Base-by-base conservation (phyloP, 2,329 filamentous ascomycete species). In the Colletotrichum melonis region DNA sequence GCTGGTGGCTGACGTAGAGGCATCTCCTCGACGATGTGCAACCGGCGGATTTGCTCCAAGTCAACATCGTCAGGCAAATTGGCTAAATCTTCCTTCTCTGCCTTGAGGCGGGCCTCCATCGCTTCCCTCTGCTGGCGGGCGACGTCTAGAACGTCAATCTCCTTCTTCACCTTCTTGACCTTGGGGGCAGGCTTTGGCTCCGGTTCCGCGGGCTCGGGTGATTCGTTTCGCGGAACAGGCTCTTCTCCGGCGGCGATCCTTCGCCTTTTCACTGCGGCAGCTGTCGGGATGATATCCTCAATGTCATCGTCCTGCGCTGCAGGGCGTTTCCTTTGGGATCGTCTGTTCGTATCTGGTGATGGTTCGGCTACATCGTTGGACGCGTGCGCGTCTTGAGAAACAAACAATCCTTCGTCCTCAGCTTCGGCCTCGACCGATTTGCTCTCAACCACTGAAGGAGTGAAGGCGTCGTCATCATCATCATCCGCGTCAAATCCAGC, bases 21-120 rank as follows among this genome's bases (percentile, higher is more conserved):
- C 83, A 97, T 94, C 75, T 93, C 89, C 78, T 97, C 94, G 1
- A 97, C 88, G 19, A 95, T 90, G 3, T 93, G 93, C 3, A 97
- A 85, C 16, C 92, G 90, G 30, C 92, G 91, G 74, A 98, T 92
- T 55, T 92, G 89, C 1, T 91, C 88, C 35, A 97, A 88, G 74
- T 95, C 92, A 67, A 96, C 90, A 74, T 92, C 90, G 3, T 86
- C 93, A 55, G 78, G 88, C 75, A 83, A 86, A 77, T 81, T 88
- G 76, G 80, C 91, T 60, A 86, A 82, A 32, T 87, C 86, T 73
- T 89, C 87, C 16, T 86, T 86, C 78, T 92, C 90, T 1, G 85
- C 86, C 26, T 84, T 85, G 3, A 87, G 86, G 1, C 83, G 85
- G n/a, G 91, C 91, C 77, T 95, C 93, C 69, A 94, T 93, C 74